Conservation (phyloP, 2,329 filamentous ascomycete genomes). For the Aspergillus clavatus region DNA sequence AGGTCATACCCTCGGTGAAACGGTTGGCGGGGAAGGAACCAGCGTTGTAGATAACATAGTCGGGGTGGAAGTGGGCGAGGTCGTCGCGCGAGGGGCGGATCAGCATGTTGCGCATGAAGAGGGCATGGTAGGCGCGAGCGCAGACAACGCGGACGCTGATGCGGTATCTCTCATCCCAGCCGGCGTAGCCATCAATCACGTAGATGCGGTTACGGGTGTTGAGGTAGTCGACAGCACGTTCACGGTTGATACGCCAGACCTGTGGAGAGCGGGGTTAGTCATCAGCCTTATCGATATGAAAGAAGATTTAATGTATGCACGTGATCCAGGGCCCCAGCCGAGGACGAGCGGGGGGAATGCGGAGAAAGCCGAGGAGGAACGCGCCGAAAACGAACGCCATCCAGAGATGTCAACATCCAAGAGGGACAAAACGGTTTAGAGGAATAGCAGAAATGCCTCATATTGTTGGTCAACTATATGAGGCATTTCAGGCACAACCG, state of each 20-base stretch:
- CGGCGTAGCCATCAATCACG: conserved; percentile 93
- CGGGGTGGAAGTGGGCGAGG: conserved; percentile 94
- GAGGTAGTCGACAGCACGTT: conserved; percentile 97
- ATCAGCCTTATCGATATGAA: conserved; percentile 9
- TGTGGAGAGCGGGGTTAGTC: conserved; percentile 39
- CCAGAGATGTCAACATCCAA: too few relatives aligned
- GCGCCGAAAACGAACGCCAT: neutral
- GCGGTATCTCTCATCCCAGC: conserved; percentile 97
- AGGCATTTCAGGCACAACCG: too few relatives aligned
- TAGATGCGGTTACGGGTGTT: conserved; percentile 99
- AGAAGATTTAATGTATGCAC: conserved; percentile 26
- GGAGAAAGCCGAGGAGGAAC: neutral
- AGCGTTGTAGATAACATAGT: conserved; percentile 99
- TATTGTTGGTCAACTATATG: conserved; percentile 4
- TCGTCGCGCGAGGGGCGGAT: conserved; percentile 89
- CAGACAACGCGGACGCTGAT: conserved; percentile 97
- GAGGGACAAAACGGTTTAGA: conserved; percentile 4
- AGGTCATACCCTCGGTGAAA: conserved; percentile 98
- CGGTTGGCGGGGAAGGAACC: conserved; percentile 98
- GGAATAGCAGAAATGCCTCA: conserved; percentile 15
- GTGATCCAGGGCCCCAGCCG: conserved; percentile 5
- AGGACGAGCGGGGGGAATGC: conserved; percentile 1
- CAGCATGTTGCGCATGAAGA: conserved; percentile 99
- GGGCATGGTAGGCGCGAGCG: conserved; percentile 96
- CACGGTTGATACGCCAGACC: conserved; percentile 99